Evolutionary conservation across 148 eudicot genomes (phyloP), one percentile per base, ranked within the genome.

Genomic region (Fallopia convolvulus): DNA sequence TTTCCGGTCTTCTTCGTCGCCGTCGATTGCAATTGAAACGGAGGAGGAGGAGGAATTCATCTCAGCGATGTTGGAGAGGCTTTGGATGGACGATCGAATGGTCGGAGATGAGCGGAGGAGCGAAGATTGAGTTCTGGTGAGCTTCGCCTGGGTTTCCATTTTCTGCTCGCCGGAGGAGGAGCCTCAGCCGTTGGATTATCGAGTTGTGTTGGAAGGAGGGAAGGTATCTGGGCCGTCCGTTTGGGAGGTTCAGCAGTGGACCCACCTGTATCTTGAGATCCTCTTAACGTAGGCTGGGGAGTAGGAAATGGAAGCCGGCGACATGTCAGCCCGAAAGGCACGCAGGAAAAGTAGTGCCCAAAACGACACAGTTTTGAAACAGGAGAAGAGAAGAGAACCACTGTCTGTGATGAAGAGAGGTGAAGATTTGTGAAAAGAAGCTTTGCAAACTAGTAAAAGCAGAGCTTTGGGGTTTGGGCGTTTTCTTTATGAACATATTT

Each of bases 31-130:
- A 17, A 41, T 2, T 3, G 77, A 18, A 47, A 47, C 50, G n/a
- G 66, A 15, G 46, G 77, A 40, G 46, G 76, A 63, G 13, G 55
- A 26, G 11, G 65, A 42, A 36, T 74, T 66, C 39, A 60, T 40
- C 36, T 81, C 87, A 40, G 75, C 65, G 52, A 76, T 72, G 30
- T 84, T 82, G 8, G 81, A 80, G 40, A 85, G 42, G 80, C 92
- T 91, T 3, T 90, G 93, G 80, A 89, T 87, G 47, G 96, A 89
- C 6, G 98, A 91, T 83, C 92, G 80, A 84, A 90, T 77, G 78
- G 97, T 87, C 30, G 98, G 93, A 6, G 98, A 89, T 46, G 92
- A 91, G 40, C 97, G 92, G 84, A 91, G 94, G 32, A 91, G 91
- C 21, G 97, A 93, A 4, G 98, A 93, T 41, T 88, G 86, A 3